A percentile compares a stretch with the other conserved stretches of the same genome.
These are phyloP conservation scores for Streptanthus diversifolius DNA, from an alignment of 345 rosid species.

Conservation along the genomic window DNA sequence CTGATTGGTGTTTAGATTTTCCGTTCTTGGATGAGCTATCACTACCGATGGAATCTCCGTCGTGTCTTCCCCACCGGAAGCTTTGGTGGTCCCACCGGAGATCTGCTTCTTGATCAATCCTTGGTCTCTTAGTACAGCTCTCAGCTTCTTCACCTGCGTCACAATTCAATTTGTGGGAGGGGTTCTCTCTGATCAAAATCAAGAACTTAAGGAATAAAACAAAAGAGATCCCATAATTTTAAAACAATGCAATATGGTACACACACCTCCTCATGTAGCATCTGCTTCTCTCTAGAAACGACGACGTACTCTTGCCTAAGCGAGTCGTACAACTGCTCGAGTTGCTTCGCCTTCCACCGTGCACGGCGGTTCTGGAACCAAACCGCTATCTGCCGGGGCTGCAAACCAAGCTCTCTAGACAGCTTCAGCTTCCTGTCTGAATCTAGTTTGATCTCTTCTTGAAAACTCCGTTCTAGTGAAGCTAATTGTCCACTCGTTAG, in stretches of 20 bases:
- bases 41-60: conserved; percentile 23
- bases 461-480: conserved; percentile 73
- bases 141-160: conserved; percentile 29
- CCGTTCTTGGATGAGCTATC: conserved; percentile 24
- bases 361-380: conserved; percentile 95
- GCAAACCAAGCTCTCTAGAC: conserved; percentile 77
- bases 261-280: conserved; percentile 78
- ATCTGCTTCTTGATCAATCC: conserved; percentile 17
- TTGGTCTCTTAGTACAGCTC: conserved; percentile 29
- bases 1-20: conserved; percentile 5
- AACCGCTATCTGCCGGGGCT: conserved; percentile 88
- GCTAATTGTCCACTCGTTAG: conserved; percentile 72
- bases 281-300: conserved; percentile 66
- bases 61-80: conserved; percentile 4
- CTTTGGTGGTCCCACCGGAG: not conserved
- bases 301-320: conserved; percentile 67
- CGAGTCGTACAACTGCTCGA: conserved; percentile 66
- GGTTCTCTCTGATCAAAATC: not conserved
- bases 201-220: not conserved
- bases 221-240: not conserved
- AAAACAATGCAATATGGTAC: not conserved
- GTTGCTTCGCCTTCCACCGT: conserved; percentile 83
- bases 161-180: not conserved
- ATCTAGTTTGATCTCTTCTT: conserved; percentile 82
- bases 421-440: conserved; percentile 80